A percentile compares a stretch with the other conserved stretches of the same genome.
Conservation (phyloP, 176 grass and related monocot species). For the Dactylis glomerata region DNA sequence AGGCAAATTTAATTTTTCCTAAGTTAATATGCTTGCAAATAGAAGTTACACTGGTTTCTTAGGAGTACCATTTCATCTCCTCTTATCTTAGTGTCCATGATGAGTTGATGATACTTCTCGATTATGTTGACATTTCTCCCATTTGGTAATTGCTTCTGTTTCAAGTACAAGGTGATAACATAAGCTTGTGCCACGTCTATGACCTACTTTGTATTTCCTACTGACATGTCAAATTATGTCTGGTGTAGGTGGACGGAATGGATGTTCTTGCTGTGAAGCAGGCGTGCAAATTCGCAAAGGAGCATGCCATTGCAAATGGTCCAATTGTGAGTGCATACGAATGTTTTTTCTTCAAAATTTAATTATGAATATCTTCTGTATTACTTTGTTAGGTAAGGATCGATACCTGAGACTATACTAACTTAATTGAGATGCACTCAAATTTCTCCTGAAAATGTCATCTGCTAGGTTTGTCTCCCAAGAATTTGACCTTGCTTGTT, state of each 20-base stretch:
- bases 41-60: not conserved
- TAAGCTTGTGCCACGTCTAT: constrained; percentile 3
- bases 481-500: too few relatives aligned
- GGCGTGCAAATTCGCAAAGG: constrained; percentile 94
- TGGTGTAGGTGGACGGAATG: constrained; percentile 90
- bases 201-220: not conserved
- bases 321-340: constrained; percentile 72
- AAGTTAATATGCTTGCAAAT: not conserved
- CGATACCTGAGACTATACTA: not conserved
- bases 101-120: not conserved
- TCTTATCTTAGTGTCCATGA: not conserved
- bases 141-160: not conserved
- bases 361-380: too few relatives aligned
- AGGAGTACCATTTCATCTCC: not conserved
- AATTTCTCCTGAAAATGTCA: not conserved
- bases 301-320: constrained; percentile 72
- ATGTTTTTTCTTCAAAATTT: not conserved
- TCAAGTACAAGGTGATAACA: not conserved
- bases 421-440: too few relatives aligned
- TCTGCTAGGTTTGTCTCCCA: too few relatives aligned
- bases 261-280: constrained; percentile 97
- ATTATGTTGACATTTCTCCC: not conserved
- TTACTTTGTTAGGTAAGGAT: too few relatives aligned
- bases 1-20: not conserved
- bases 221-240: not conserved